Conservation (phyloP, 176 grass and related monocot species). For the Aegilops longissima region DNA sequence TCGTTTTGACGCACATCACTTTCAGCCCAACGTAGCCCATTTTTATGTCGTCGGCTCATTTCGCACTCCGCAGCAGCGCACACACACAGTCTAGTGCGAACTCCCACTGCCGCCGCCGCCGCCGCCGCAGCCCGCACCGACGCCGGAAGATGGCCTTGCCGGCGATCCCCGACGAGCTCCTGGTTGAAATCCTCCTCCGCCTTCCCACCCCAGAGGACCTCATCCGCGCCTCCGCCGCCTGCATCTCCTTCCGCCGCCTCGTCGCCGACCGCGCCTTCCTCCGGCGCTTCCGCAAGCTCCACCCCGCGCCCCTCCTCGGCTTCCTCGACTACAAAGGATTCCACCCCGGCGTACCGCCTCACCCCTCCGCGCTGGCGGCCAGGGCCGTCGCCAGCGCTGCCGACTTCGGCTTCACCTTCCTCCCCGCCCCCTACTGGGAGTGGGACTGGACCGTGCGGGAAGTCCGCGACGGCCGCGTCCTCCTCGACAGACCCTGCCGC, state of each 20-base stretch:
- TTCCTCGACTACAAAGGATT: not conserved
- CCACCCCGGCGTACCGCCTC: not conserved
- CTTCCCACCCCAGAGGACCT: not conserved
- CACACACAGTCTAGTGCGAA: no score
- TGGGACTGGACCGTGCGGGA: no score
- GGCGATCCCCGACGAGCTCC: not conserved
- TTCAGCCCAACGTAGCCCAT: no score
- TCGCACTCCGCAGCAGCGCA: no score
- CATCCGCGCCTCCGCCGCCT: not conserved
- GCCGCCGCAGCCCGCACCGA: no score
- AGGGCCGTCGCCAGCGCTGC: not conserved
- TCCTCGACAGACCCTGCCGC: no score
- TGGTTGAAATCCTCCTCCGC: not conserved
- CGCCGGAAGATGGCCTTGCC: no score
- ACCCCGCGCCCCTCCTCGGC: not conserved
- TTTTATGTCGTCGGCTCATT: no score
- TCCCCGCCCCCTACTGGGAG: not conserved
- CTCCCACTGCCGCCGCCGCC: no score
- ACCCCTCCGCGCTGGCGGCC: not conserved
- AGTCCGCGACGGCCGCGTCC: no score
- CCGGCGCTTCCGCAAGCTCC: not conserved
- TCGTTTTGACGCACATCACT: no score
- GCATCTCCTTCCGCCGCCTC: not conserved
- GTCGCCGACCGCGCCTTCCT: not conserved
- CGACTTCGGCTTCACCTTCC: not conserved